Percentiles rank a stretch among this genome's conserved stretches.
phyloP scores from a whole-genome alignment of 495 filamentous ascomycete genomes.

The Trichoderma parareesei region DNA sequence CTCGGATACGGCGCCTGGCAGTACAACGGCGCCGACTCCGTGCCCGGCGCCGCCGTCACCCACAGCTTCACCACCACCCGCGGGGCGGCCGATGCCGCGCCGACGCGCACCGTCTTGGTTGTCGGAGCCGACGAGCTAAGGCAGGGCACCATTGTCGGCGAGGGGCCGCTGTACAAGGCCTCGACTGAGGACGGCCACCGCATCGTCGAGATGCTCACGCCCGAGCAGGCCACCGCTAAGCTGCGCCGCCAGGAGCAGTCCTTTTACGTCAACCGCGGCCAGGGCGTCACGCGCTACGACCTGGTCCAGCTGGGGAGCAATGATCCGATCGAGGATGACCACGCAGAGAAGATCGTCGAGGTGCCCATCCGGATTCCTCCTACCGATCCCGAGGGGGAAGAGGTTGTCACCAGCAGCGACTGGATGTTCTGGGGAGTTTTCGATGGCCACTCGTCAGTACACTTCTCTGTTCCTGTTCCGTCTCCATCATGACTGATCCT shows the following conservation, averaged over 20 bases:
- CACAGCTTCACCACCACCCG: constrained; percentile 21
- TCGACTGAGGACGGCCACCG: constrained; percentile 71
- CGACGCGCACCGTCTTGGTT: constrained; percentile 51
- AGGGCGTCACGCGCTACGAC: constrained; percentile 91
- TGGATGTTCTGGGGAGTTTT: constrained; percentile 99
- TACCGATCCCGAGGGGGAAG: constrained; percentile 29
- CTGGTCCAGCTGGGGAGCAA: constrained; percentile 93
- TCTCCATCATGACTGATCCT: neutral
- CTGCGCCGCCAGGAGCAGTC: constrained; percentile 84
- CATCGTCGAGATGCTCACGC: constrained; percentile 89
- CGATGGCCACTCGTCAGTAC: constrained; percentile 84
- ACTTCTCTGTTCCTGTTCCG: neutral
- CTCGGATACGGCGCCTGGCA: constrained; percentile 43
- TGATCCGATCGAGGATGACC: constrained; percentile 96
- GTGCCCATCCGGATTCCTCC: constrained; percentile 42
- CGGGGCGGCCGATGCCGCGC: constrained; percentile 17
- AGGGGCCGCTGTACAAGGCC: constrained; percentile 77
- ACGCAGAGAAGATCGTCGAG: constrained; percentile 94
- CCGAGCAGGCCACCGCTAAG: constrained; percentile 87
- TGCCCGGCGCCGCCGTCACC: constrained; percentile 22
- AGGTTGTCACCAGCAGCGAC: constrained; percentile 49
- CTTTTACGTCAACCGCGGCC: constrained; percentile 79
- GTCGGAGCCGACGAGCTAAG: constrained; percentile 81
- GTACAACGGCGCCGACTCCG: constrained; percentile 30
- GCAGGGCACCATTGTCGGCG: constrained; percentile 68